A percentile compares a stretch with the other conserved stretches of the same genome.
These are phyloP conservation scores for Echeveria elegans DNA, from an alignment of 164 flowering plant species.

Conservation along the genomic window DNA sequence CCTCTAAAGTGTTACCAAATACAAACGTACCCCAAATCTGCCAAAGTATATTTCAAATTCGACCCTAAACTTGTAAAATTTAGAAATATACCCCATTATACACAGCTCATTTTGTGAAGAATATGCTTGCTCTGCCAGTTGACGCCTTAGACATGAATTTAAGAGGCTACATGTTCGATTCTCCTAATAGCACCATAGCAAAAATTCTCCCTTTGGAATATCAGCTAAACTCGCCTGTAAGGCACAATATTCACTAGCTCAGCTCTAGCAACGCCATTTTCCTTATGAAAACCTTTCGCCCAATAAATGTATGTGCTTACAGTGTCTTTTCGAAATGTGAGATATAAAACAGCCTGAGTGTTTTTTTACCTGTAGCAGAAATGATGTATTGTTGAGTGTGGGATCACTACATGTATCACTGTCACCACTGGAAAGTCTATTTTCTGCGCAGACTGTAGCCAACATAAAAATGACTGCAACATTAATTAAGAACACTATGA, in stretches of 20 bases:
- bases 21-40: no score
- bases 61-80: no score
- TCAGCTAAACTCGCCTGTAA: constrained; percentile 59
- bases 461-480: constrained; percentile 63
- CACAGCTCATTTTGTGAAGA: no score
- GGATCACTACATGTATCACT: constrained; percentile 38
- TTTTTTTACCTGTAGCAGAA: constrained; percentile 58
- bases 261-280: constrained; percentile 22
- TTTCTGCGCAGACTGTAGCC: constrained; percentile 49
- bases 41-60: no score
- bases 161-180: no score
- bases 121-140: no score
- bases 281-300: constrained; percentile 22
- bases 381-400: constrained; percentile 64
- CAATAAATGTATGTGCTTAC: constrained; percentile 52
- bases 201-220: constrained; percentile 27
- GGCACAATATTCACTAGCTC: constrained; percentile 19
- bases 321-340: constrained; percentile 57
- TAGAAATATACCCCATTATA: no score
- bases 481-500: constrained; percentile 71
- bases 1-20: no score
- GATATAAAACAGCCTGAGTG: constrained; percentile 42
- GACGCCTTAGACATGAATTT: no score
- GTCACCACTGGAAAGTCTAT: constrained; percentile 21
- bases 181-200: no score